phyloP scores from a whole-genome alignment of 208 protist species.

The Crithidia bombi region DNA sequence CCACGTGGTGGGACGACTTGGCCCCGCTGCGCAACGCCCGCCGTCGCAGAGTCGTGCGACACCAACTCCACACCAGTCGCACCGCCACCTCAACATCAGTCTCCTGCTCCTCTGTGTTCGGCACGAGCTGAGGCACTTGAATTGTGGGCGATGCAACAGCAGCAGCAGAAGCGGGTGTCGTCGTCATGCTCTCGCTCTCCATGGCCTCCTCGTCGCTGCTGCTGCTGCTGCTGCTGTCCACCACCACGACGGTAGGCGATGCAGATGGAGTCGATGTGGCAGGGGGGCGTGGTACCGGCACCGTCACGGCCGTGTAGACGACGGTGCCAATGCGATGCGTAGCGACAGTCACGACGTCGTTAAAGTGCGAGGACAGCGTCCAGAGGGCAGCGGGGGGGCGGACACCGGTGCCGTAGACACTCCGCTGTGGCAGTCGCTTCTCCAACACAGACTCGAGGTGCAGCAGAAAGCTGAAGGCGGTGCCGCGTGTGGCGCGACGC shows the following conservation, averaged over 20 bases:
- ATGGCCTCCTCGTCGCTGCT: constrained; percentile 29
- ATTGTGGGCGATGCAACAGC: neutral
- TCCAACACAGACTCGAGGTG: constrained; percentile 53
- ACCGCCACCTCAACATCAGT: constrained; percentile 58
- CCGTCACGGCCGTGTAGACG: constrained; percentile 9
- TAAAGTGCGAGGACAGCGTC: constrained; percentile 81
- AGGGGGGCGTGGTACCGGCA: neutral
- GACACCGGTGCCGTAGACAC: constrained; percentile 25
- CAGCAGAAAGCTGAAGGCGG: constrained; percentile 65
- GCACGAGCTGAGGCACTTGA: constrained; percentile 41
- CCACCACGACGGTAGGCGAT: constrained; percentile 30
- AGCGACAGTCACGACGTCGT: constrained; percentile 71
- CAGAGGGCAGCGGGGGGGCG: constrained; percentile 67
- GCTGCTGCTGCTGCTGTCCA: constrained; percentile 33
- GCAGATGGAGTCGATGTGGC: too few species aligned
- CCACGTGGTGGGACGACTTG: too few species aligned
- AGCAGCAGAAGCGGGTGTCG: neutral
- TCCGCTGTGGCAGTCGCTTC: constrained; percentile 38
- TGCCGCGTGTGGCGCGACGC: constrained; percentile 48
- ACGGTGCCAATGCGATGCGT: constrained; percentile 72
- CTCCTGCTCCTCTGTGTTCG: constrained; percentile 62
- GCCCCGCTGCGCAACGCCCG: neutral
- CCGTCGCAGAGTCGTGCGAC: constrained; percentile 25
- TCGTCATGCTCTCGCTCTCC: constrained; percentile 31
- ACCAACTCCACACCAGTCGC: constrained; percentile 64